These are phyloP conservation scores for Plasmopara halstedii DNA, from an alignment of 352 stramenopile species.

Conservation along the genomic window DNA sequence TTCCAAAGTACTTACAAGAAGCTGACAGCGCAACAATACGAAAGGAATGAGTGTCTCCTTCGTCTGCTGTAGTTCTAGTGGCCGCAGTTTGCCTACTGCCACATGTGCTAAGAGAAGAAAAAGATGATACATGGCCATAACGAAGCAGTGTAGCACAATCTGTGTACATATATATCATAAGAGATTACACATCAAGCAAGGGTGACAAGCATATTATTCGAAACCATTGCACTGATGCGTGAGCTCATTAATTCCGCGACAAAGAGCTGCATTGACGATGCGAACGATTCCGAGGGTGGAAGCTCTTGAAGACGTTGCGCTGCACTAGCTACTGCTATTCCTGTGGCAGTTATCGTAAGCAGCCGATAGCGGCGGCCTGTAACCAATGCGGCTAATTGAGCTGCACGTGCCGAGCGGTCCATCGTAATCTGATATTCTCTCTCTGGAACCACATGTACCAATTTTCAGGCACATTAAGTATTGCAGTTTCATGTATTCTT, in stretches of 20 bases:
- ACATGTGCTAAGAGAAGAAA: constrained; percentile 43
- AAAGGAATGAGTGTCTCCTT: constrained; percentile 78
- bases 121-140: constrained; percentile 56
- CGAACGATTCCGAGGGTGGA: constrained; percentile 5
- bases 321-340: constrained; percentile 39
- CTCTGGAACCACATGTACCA: constrained; percentile 5
- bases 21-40: constrained; percentile 57
- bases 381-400: constrained; percentile 33
- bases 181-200: neutral
- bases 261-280: constrained; percentile 18
- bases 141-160: constrained; percentile 67
- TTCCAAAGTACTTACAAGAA: constrained; percentile 67
- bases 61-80: constrained; percentile 63
- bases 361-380: constrained; percentile 53
- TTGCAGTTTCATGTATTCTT: no score
- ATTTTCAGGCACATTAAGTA: neutral
- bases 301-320: constrained; percentile 29
- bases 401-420: constrained; percentile 4
- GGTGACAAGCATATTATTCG: constrained; percentile 13
- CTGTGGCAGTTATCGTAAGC: constrained; percentile 49
- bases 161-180: constrained; percentile 12
- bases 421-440: constrained; percentile 11
- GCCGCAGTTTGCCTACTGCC: constrained; percentile 39
- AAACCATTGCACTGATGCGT: constrained; percentile 47
- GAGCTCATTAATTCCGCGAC: constrained; percentile 40